phyloP scores from a whole-genome alignment of 805 yeast species.

The Saccharomycopsis amapae region DNA sequence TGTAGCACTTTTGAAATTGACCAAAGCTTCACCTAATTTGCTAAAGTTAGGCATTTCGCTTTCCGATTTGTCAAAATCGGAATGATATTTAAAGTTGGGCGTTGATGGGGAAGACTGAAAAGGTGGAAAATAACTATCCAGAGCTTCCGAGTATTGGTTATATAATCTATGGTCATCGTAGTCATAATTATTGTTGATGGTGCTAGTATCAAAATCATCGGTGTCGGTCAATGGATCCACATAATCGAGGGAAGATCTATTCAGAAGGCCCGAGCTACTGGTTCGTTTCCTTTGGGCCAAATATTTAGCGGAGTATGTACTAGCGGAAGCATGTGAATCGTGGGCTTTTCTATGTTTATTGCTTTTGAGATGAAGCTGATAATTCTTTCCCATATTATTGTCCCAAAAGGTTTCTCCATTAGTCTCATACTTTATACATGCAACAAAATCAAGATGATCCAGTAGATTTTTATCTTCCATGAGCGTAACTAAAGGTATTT shows the following conservation, averaged over 20 bases:
- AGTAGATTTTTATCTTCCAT: conserved; percentile 29
- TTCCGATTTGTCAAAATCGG: background rate
- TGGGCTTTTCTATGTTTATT: too few species aligned
- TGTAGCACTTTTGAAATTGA: too few species aligned
- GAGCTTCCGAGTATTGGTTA: background rate
- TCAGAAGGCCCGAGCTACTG: too few species aligned
- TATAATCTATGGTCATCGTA: conserved; percentile 3
- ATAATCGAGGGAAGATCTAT: background rate
- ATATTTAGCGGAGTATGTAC: too few species aligned
- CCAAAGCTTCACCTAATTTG: background rate
- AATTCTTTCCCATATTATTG: conserved; percentile 57
- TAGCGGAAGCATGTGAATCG: too few species aligned
- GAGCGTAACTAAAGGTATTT: conserved; percentile 42
- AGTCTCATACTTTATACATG: conserved; percentile 54
- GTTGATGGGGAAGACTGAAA: conserved; percentile 8
- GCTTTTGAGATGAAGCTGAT: conserved; percentile 35
- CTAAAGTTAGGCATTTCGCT: background rate
- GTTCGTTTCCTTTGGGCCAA: too few species aligned
- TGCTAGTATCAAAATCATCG: background rate
- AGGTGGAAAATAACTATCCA: conserved; percentile 20
- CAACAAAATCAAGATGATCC: conserved; percentile 28
- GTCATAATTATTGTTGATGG: conserved; percentile 1
- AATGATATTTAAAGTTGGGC: conserved; percentile 5
- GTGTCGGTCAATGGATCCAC: background rate
- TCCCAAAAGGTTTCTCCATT: conserved; percentile 64